Base-by-base conservation (phyloP, 2,329 filamentous ascomycete species). In the Bipolaris cookei region DNA sequence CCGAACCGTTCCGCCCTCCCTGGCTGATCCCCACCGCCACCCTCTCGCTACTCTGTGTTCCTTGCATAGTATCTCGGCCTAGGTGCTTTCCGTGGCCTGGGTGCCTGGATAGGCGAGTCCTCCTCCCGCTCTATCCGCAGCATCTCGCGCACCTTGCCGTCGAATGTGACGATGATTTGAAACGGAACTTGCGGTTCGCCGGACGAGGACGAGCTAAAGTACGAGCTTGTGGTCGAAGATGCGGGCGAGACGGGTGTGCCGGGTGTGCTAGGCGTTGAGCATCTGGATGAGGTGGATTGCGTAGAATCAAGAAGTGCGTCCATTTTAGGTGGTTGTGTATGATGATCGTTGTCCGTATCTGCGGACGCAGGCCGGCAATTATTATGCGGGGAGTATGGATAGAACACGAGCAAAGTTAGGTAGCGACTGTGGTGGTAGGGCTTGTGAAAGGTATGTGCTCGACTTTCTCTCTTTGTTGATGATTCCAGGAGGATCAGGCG, bases 141-240 rank as follows among this genome's bases (percentile, higher is more conserved):
- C 58, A 70, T 63, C 45, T 70, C 66, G 39, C 67, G 59, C 34
- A 67, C 65, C 46, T 68, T 66, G n/a, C 67, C 67, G 23, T 70
- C 63, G 25, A 70, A 70, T 0, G 67, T 70, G 10, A 70, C 67
- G 49, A 70, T 66, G 49, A 70, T 70, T 23, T 69, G 67, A 8
- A 66, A 57, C 10, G 67, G 67, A 8, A 70, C 42, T n/a, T 58
- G 64, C 11, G 67, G 67, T 16, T 53, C 56, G 21, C 50, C 49
- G 18, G 53, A 52, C 4, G 54, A 56, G 10, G 59, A 54, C 20
- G 59, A 58, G 20, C 42, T 32, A 16, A 61, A 56, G 54, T 51
- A 44, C 10, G 50, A 56, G 16, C 34, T 39, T 2, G 42, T 30
- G 18, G 43, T 28, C 13, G 46, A 50, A n/a, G 59, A 52, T 28